These are phyloP conservation scores for Boletus vermiculosoides DNA, from an alignment of 768 basidiomycete species.

Conservation along the genomic window DNA sequence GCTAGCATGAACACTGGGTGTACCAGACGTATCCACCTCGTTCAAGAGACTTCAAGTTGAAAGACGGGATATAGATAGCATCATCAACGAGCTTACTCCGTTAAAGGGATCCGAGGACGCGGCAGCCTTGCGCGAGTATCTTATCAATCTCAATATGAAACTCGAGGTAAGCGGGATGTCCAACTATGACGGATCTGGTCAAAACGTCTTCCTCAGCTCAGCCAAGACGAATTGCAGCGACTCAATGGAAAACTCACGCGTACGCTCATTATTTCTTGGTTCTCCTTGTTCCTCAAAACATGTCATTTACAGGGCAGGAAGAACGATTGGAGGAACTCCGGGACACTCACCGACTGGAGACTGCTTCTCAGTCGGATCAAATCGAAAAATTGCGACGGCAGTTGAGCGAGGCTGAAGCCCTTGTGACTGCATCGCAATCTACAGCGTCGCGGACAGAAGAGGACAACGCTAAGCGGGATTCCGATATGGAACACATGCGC, in stretches of 20 bases:
- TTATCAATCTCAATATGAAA: constrained; percentile 65
- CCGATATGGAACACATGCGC: constrained; percentile 57
- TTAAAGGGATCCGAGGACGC: constrained; percentile 63
- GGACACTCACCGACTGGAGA: constrained; percentile 80
- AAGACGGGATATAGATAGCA: constrained; percentile 61
- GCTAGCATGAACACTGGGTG: constrained; percentile 1
- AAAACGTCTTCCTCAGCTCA: constrained; percentile 42
- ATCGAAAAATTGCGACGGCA: constrained; percentile 70
- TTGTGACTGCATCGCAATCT: constrained; percentile 57
- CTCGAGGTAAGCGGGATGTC: constrained; percentile 53
- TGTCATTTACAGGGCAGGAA: constrained; percentile 64
- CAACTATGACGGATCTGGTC: background rate
- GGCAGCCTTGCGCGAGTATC: constrained; percentile 68
- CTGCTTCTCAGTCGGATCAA: constrained; percentile 71
- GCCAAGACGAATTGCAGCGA: constrained; percentile 76
- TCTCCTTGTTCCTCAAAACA: background rate
- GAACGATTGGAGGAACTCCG: constrained; percentile 80
- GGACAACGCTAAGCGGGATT: constrained; percentile 47
- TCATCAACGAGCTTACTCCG: constrained; percentile 71
- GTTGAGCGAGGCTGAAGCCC: constrained; percentile 65
- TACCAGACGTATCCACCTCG: constrained; percentile 73
- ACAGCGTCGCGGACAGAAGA: constrained; percentile 50
- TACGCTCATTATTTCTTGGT: constrained; percentile 37
- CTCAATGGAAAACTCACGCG: constrained; percentile 71
- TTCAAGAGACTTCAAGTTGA: constrained; percentile 76